Evolutionary conservation across 495 filamentous ascomycete genomes (phyloP).

Genomic region (Symbiotaphrina buchneri): DNA sequence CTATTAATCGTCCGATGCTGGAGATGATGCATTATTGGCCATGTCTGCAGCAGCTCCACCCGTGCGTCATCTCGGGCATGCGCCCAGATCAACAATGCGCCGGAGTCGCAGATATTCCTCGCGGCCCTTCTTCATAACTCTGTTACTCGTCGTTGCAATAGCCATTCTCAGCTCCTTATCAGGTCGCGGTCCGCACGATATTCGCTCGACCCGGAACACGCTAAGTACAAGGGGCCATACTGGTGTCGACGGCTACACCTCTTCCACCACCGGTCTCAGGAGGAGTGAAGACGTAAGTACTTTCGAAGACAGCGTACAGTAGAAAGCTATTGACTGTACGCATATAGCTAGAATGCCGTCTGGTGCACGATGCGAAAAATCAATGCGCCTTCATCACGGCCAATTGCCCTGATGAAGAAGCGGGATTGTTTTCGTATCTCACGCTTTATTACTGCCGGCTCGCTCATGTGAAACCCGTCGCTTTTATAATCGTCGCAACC

Average conservation of each 20-base stretch:
- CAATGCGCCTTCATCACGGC: conserved; percentile 68
- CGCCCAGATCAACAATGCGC: too few species aligned
- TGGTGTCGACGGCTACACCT: too few species aligned
- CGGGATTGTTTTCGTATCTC: conserved; percentile 76
- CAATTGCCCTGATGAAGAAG: conserved; percentile 77
- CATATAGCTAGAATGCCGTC: conserved; percentile 70
- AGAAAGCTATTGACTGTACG: not conserved
- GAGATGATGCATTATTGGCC: too few species aligned
- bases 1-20: too few species aligned
- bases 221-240: too few species aligned
- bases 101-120: not conserved
- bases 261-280: too few species aligned
- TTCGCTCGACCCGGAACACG: too few species aligned
- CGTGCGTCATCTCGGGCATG: too few species aligned
- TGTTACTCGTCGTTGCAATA: not conserved
- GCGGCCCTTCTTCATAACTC: not conserved
- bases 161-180: conserved; percentile 1
- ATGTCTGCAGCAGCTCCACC: too few species aligned
- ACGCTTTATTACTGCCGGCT: conserved; percentile 78
- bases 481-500: conserved; percentile 48
- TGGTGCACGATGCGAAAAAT: conserved; percentile 52
- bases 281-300: conserved; percentile 2
- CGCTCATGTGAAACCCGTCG: conserved; percentile 42
- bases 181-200: not conserved
- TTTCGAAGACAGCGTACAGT: not conserved